Evolutionary conservation across 148 eudicot genomes (phyloP), one percentile per base, ranked within the genome.

Genomic region (Nyssa sinensis): DNA sequence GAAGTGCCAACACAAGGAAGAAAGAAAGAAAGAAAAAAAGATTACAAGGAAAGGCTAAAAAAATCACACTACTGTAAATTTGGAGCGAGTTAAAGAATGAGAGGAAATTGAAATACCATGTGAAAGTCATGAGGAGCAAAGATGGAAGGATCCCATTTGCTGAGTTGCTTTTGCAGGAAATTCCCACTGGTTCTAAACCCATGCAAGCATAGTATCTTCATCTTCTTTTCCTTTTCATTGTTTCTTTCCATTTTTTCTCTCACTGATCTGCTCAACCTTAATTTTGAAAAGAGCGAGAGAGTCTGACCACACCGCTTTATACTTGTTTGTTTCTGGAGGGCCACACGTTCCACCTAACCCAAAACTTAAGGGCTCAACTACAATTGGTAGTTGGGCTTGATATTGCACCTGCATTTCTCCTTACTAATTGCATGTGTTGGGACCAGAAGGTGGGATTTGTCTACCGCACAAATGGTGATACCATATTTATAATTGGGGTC

Each of bases 161-260:
- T 83, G 75, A 93, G 76, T 77, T 93, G 98, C 77, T 93, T 90
- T 65, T 71, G 78, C 70, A 93, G 88, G 74, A 93, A 90, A 49
- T 79, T 83, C 8, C 98, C 98, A 80, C 92, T 93, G 44, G 98
- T 89, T 82, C 98, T 85, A 70, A 93, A 93, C 21, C 98, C 98
- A 85, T 93, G 98, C 19, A 91, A 88, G 34, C 98, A 89, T 10
- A 93, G 47, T 55, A 93, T 77, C 81, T 70, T 93, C 96, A 87
- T 83, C 82, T 85, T 88, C 74, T 77, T 83, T 27, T 75, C 24
- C 66, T 37, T 84, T 39, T 62, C 65, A 2, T 27, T 30, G 44
- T 13, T 58, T 28, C 13, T 77, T 76, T 71, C 87, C 88, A 83
- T 86, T 63, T 51, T 28, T 8, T 59, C 49, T 17, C 66, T 5